phyloP scores from a whole-genome alignment of 352 stramenopile species.

The Pythium dissimile region DNA sequence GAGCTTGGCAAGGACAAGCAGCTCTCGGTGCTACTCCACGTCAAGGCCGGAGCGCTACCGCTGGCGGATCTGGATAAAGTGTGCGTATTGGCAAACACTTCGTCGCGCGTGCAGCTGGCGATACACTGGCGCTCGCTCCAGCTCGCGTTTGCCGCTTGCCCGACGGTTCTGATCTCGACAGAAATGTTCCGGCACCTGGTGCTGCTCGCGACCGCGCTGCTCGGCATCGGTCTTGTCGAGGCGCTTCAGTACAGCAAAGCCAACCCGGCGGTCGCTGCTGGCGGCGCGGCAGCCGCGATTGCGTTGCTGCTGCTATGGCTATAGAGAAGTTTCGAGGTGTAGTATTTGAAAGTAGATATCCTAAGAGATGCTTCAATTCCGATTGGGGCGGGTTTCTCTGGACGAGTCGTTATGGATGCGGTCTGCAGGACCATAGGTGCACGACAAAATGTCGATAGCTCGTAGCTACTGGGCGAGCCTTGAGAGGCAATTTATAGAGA shows the following conservation, averaged over 20 bases:
- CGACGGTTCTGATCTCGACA: not conserved
- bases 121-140: constrained; percentile 3
- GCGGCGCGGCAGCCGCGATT: too few species aligned
- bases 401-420: not conserved
- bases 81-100: not conserved
- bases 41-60: not conserved
- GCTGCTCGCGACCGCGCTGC: not conserved
- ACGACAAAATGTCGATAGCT: too few species aligned
- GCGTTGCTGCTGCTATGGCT: too few species aligned
- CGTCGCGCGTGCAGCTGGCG: not conserved
- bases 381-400: not conserved
- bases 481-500: too few species aligned
- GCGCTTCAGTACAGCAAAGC: not conserved
- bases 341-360: too few species aligned
- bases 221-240: not conserved
- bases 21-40: not conserved
- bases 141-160: not conserved
- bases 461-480: too few species aligned
- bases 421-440: too few species aligned
- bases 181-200: constrained; percentile 1
- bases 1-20: constrained; percentile 1
- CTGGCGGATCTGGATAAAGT: not conserved
- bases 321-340: too few species aligned
- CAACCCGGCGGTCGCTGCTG: not conserved
- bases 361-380: too few species aligned